phyloP scores from a whole-genome alignment of 2,329 filamentous ascomycete genomes.

The Ascochyta koolunga region DNA sequence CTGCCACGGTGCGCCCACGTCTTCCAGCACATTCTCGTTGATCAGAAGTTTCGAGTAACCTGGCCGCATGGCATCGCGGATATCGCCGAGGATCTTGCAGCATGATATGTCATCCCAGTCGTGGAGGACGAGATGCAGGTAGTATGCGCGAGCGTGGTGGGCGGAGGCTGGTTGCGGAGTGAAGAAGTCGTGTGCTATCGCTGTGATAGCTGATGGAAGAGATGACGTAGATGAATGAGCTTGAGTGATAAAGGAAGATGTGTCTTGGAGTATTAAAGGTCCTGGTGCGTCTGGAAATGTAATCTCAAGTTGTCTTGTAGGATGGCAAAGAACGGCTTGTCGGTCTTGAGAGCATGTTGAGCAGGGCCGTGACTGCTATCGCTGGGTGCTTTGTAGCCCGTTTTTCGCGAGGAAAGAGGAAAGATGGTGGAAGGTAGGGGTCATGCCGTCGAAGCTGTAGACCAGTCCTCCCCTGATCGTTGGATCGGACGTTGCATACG shows the following conservation, averaged over 20 bases:
- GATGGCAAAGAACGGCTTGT: background rate
- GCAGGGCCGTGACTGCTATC: background rate
- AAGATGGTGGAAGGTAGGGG: background rate
- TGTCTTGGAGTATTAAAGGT: background rate
- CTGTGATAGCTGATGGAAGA: background rate
- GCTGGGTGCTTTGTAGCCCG: background rate
- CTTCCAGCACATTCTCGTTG: slow-evolving; percentile 12
- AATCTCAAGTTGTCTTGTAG: background rate
- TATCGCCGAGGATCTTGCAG: background rate
- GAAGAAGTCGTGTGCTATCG: background rate
- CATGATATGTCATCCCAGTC: background rate
- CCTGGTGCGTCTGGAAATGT: background rate
- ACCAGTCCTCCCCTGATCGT: background rate
- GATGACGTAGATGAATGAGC: background rate
- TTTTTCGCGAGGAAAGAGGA: background rate
- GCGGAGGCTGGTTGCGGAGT: background rate
- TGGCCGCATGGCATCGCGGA: slow-evolving; percentile 19
- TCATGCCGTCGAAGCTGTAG: slow-evolving; percentile 4
- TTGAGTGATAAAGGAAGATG: background rate
- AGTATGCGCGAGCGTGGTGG: background rate
- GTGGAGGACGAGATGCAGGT: slow-evolving; percentile 1
- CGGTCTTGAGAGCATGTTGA: background rate
- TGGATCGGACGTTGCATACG: background rate
- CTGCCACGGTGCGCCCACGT: background rate
- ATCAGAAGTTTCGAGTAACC: slow-evolving; percentile 15